Evolutionary conservation across 345 rosid genomes (phyloP).

Genomic region (Eucalyptus leucophloia): DNA sequence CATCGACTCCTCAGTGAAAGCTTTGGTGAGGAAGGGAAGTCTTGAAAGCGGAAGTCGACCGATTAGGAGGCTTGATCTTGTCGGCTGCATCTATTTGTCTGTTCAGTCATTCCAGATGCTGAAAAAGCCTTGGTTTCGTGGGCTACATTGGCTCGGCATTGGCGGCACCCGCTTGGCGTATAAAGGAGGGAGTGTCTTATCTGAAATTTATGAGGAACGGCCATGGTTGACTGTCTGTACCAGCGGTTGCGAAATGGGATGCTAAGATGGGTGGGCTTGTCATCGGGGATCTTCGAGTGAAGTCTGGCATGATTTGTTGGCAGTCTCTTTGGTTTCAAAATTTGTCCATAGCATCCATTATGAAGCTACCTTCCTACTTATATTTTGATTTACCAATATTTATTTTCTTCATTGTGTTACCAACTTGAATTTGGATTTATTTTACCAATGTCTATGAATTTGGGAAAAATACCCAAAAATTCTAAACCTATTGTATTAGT

Average conservation of each 20-base stretch:
- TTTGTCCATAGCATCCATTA: neutral
- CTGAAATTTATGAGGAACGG: conserved; percentile 10
- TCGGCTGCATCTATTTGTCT: conserved; percentile 29
- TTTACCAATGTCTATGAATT: neutral
- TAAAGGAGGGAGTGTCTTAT: conserved; percentile 4
- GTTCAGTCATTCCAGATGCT: conserved; percentile 18
- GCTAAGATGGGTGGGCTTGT: conserved; percentile 48
- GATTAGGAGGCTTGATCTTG: conserved; percentile 43
- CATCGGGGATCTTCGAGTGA: neutral
- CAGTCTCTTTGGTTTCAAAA: neutral
- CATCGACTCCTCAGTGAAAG: conserved; percentile 33
- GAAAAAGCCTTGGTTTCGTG: conserved; percentile 26
- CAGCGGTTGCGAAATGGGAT: conserved; percentile 62
- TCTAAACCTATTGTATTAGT: too few relatives aligned
- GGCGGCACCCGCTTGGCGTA: conserved; percentile 21
- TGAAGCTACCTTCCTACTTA: neutral
- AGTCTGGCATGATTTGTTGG: neutral
- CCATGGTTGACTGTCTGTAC: conserved; percentile 45
- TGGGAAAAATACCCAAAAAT: too few relatives aligned
- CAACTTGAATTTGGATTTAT: neutral
- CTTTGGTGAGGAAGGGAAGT: conserved; percentile 22
- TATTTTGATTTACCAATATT: neutral
- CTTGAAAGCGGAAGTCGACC: conserved; percentile 12
- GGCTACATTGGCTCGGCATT: conserved; percentile 49
- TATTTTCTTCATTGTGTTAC: neutral